Evolutionary conservation across 2,329 filamentous ascomycete genomes (phyloP), one percentile per base, ranked within the genome.

Genomic region (Venturia pyrina): DNA sequence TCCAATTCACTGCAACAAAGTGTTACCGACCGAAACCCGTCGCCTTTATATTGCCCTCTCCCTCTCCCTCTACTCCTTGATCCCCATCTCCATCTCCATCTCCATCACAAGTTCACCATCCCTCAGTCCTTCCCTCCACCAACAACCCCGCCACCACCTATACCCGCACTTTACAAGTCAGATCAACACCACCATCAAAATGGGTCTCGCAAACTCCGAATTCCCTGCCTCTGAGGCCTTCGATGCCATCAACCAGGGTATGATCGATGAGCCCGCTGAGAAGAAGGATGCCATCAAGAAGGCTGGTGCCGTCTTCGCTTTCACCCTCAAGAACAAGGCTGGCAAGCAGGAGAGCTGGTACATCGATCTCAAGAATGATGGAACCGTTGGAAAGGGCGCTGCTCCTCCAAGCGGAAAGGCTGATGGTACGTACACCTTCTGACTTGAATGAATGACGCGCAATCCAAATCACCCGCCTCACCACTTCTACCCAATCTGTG

Each of bases 181-280:
- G 8, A 24, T 11, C 17, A n/a, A 40, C 41, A 61, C 53, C 53
- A 37, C 48, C 10, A 24, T 19, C 37, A 64, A 46, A 56, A 67
- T 67, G 66, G 34, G 37, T 28, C 34, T 67, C 66, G 66, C 66
- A 41, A 60, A 68, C 50, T 59, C 66, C 68, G 87, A 87, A 71
- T 97, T 96, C 80, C 93, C 95, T 70, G 87, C 93, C 74, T 98
- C 95, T 67, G 87, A 80, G 70, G 92, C 93, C 71, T 99, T 99
- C 78, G 95, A 99, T 75, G 83, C 82, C 73, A 97, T 99, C 83
- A 86, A 90, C 78, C 75, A 80, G 65, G 85, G 87, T 64, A 87
- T 99, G 69, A 79, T 82, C 73, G 77, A 83, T 72, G 86, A 84
- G 77, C 87, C 89, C 37, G 83, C 85, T 70, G 90, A 91, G 73